Percentiles rank a stretch among this genome's conserved stretches.
phyloP scores from a whole-genome alignment of 2,329 filamentous ascomycete genomes.

The Claviceps maximensis region DNA sequence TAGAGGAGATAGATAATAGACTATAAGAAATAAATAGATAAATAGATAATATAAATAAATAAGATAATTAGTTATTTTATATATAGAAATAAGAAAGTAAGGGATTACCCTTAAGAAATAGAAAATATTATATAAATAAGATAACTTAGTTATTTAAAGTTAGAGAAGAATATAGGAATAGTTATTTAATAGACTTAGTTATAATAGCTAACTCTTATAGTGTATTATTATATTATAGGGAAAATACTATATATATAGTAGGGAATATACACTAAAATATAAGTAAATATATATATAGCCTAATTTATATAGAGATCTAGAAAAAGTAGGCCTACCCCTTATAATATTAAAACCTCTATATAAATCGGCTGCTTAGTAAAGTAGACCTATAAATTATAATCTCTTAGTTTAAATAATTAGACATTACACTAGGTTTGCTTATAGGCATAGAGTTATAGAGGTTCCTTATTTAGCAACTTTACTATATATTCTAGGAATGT shows the following conservation, averaged over 20 bases:
- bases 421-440: neutral
- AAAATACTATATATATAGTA: too few relatives aligned
- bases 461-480: neutral
- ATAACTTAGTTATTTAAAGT: too few relatives aligned
- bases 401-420: neutral
- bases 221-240: too few relatives aligned
- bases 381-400: neutral
- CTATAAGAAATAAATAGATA: too few relatives aligned
- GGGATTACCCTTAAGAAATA: neutral
- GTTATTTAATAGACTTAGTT: too few relatives aligned
- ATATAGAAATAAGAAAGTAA: neutral
- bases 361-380: neutral
- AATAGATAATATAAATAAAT: too few relatives aligned
- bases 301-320: neutral
- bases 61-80: neutral
- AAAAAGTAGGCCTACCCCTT: neutral
- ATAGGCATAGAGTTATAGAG: neutral
- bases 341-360: neutral
- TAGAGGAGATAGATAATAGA: too few relatives aligned
- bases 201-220: too few relatives aligned
- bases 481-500: neutral
- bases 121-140: too few relatives aligned
- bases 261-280: too few relatives aligned
- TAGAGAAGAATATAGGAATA: too few relatives aligned
- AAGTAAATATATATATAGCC: neutral